Evolutionary conservation across 345 rosid species (phyloP).

Genomic region (Lepidium africanum): DNA sequence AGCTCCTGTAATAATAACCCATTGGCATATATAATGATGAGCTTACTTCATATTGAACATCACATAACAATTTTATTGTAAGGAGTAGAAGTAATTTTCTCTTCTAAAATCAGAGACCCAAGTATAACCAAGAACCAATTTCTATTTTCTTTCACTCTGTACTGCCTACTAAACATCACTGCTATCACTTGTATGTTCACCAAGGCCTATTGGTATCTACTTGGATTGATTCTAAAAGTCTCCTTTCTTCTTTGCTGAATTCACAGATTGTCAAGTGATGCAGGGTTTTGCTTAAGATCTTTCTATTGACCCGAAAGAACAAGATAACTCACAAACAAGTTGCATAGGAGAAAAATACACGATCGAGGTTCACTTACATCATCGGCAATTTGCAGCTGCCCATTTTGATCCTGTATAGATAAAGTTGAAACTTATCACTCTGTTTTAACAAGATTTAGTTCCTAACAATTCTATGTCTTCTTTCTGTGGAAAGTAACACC

Average conservation of each 20-base stretch:
- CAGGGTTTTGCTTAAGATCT: not conserved
- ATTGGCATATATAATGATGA: not conserved
- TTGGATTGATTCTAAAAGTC: not conserved
- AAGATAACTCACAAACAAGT: too few relatives aligned
- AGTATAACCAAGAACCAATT: not conserved
- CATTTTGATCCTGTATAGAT: constrained; percentile 64
- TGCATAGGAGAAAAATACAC: not conserved
- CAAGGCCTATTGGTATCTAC: not conserved
- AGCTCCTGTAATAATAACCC: constrained; percentile 51
- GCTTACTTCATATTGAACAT: not conserved
- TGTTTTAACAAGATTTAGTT: not conserved
- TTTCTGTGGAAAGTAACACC: not conserved
- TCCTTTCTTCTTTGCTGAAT: not conserved
- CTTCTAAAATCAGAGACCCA: not conserved
- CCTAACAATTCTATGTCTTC: not conserved
- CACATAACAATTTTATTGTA: not conserved
- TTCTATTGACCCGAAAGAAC: not conserved
- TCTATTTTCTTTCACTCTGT: not conserved
- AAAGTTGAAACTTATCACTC: constrained; percentile 15
- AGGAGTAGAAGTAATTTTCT: not conserved
- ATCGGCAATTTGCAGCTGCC: constrained; percentile 76
- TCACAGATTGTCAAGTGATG: not conserved
- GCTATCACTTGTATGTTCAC: not conserved
- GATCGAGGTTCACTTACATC: constrained; percentile 52
- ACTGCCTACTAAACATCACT: not conserved